Conservation (phyloP, 164 flowering plant genomes). For the Vitis rupestris region DNA sequence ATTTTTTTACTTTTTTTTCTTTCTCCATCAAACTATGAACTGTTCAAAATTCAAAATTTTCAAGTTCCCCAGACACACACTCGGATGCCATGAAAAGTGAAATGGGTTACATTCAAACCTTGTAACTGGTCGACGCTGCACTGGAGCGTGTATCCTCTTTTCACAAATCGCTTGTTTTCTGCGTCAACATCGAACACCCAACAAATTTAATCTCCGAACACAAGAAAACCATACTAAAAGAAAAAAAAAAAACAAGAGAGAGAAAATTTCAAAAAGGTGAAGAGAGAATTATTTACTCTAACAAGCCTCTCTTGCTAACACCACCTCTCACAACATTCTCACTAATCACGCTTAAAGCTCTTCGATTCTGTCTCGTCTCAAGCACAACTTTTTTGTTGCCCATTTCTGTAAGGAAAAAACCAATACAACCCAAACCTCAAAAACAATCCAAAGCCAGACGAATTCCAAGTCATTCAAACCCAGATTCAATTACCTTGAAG, state of each 20-base stretch:
- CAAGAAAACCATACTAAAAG: background rate
- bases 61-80: too few relatives aligned
- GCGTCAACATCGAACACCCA: background rate
- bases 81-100: background rate
- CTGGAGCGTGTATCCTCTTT: slow-evolving; percentile 29
- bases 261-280: slow-evolving; percentile 2
- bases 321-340: slow-evolving; percentile 41
- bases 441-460: background rate
- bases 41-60: too few relatives aligned
- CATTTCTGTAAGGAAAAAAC: slow-evolving; percentile 8
- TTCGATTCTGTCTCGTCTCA: slow-evolving; percentile 35
- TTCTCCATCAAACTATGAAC: too few relatives aligned
- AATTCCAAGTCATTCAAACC: background rate
- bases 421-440: slow-evolving; percentile 3
- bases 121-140: slow-evolving; percentile 44
- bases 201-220: background rate
- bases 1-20: too few relatives aligned
- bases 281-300: slow-evolving; percentile 22
- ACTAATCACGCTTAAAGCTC: slow-evolving; percentile 49
- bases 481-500: slow-evolving; percentile 22
- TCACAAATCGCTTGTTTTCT: slow-evolving; percentile 37
- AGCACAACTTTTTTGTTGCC: slow-evolving; percentile 33
- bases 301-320: slow-evolving; percentile 37
- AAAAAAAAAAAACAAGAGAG: background rate
- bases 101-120: slow-evolving; percentile 26